Conservation (phyloP, 2,329 filamentous ascomycete genomes). For the Verticillium longisporum region DNA sequence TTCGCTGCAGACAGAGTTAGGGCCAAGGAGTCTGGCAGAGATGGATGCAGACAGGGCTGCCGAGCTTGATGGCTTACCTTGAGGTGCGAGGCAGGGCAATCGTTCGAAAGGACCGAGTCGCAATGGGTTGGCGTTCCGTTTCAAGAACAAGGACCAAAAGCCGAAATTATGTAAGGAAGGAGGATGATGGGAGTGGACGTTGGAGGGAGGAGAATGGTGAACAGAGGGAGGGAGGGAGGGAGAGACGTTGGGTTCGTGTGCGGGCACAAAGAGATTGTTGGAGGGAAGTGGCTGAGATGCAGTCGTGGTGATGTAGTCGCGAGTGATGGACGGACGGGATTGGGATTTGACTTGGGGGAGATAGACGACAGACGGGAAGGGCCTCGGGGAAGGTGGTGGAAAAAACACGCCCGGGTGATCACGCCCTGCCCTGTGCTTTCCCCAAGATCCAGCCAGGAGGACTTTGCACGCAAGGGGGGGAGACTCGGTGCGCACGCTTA, state of each 20-base stretch:
- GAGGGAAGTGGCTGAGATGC: neutral
- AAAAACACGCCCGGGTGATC: constrained; percentile 6
- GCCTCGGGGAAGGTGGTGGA: constrained; percentile 1
- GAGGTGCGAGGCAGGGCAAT: neutral
- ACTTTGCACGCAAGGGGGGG: neutral
- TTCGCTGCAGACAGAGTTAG: neutral
- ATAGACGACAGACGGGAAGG: neutral
- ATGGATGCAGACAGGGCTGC: neutral
- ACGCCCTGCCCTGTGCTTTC: constrained; percentile 12
- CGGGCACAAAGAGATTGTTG: neutral
- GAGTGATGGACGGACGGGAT: neutral
- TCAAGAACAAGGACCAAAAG: neutral
- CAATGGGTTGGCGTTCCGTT: neutral
- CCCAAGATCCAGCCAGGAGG: neutral
- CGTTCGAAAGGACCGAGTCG: neutral
- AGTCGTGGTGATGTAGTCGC: neutral
- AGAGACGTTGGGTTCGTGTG: neutral
- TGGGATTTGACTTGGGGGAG: neutral
- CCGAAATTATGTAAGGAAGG: neutral
- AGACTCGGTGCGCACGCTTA: neutral
- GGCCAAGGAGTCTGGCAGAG: neutral
- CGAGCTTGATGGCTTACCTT: neutral
- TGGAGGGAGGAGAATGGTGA: neutral
- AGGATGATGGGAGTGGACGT: neutral
- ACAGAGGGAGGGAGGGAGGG: neutral